Conservation (phyloP, 2,329 filamentous ascomycete genomes). For the Fusarium guadeloupense region DNA sequence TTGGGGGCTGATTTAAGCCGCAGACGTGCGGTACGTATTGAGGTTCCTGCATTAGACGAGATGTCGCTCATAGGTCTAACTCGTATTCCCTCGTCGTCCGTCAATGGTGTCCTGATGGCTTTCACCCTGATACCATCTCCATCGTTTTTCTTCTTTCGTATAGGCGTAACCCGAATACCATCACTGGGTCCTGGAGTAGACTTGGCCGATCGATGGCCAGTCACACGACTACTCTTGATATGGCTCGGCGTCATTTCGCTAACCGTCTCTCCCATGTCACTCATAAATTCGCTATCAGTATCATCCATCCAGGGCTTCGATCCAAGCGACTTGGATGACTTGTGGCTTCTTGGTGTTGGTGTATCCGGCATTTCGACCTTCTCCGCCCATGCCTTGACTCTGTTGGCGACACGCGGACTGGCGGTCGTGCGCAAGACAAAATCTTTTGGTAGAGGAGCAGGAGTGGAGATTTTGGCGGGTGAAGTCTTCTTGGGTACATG, state of each 20-base stretch:
- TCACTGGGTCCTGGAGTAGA: constrained; percentile 48
- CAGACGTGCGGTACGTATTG: constrained; percentile 39
- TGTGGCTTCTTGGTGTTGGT: constrained; percentile 49
- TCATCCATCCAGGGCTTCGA: constrained; percentile 41
- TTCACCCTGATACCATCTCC: constrained; percentile 50
- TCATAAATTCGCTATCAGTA: constrained; percentile 42
- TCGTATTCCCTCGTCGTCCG: constrained; percentile 47
- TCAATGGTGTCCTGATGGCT: constrained; percentile 32
- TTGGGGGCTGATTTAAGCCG: constrained; percentile 44
- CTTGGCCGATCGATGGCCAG: constrained; percentile 36
- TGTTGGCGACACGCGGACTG: constrained; percentile 66
- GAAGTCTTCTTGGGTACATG: constrained; percentile 56
- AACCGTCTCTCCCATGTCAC: constrained; percentile 40
- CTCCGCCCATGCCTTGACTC: constrained; percentile 70
- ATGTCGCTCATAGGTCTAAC: constrained; percentile 44
- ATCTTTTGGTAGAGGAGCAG: constrained; percentile 62
- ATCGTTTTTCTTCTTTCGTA: constrained; percentile 45
- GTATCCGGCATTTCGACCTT: constrained; percentile 61
- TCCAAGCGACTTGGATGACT: constrained; percentile 49
- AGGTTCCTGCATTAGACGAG: constrained; percentile 40
- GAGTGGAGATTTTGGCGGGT: constrained; percentile 45
- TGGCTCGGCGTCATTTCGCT: constrained; percentile 46
- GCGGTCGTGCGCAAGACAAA: constrained; percentile 63
- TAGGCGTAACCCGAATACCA: constrained; percentile 57
- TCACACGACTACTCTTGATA: constrained; percentile 34